Conservation (phyloP, 805 yeast genomes). For the Candida anglica region DNA sequence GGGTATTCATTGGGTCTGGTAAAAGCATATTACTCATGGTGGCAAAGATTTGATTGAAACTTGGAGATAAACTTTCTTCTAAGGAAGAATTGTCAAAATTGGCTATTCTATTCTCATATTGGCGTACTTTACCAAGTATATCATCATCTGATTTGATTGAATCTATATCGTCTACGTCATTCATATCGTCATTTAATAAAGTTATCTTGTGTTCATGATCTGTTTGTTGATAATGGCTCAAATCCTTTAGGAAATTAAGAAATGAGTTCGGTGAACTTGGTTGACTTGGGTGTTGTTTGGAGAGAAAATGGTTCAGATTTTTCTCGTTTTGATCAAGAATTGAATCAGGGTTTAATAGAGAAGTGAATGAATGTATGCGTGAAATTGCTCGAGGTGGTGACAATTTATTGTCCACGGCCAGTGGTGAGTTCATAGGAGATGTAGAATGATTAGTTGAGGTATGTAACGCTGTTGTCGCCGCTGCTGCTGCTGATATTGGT, state of each 20-base stretch:
- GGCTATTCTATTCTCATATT: too few species aligned
- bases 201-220: too few species aligned
- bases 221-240: conserved; percentile 10
- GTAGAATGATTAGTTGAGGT: too few species aligned
- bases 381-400: too few species aligned
- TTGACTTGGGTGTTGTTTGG: conserved; percentile 8
- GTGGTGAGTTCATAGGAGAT: too few species aligned
- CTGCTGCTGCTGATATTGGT: too few species aligned
- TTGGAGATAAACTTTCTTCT: conserved; percentile 2
- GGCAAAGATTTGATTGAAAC: conserved; percentile 19
- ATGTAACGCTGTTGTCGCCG: too few species aligned
- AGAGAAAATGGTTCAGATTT: background rate
- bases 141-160: too few species aligned
- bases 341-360: background rate
- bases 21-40: conserved; percentile 7
- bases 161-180: too few species aligned
- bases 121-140: too few species aligned
- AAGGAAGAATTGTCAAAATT: background rate
- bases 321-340: conserved; percentile 2
- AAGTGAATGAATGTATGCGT: background rate
- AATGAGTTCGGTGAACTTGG: conserved; percentile 24
- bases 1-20: conserved; percentile 4
- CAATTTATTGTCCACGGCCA: too few species aligned
- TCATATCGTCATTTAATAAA: too few species aligned
- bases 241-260: conserved; percentile 20